Base-by-base conservation (phyloP, 2,329 filamentous ascomycete genomes). In the Fonsecaea pugnacius region DNA sequence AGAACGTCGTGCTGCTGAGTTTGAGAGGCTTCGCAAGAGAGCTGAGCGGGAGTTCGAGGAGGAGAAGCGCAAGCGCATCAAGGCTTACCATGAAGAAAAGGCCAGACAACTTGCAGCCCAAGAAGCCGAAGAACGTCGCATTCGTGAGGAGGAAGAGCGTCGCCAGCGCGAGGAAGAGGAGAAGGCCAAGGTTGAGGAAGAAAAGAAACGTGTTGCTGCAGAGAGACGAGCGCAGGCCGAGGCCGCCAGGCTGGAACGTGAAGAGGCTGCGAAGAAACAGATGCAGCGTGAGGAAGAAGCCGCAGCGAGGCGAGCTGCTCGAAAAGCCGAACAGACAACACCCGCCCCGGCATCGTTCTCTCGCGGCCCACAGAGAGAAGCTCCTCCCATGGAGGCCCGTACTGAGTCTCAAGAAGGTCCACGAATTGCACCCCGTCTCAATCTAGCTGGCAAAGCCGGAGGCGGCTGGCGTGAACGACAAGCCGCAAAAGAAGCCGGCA, bases 21-120 rank as follows among this genome's bases (percentile, higher is more conserved):
- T 98, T 72, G 95, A 98, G 84, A 94, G 91, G 82, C 91, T 93
- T 69, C 91, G 91, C 75, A 92, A 90, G 77, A 89, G 91, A 73
- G 95, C 95, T 35, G 92, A 98, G 83, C 88, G 90, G 69, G 95
- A 99, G 76, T 86, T 98, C 64, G 91, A 98, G 82, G 90, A 90
- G 78, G 92, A 96, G 82, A 96, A 97, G 79, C 86, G 89, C 43
- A 85, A 88, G 70, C 91, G 95, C 73, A 89, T 92, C 80, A 94
- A 92, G 84, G 92, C 97, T 77, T 87, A 91, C 74, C 89, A 91
- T 72, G 94, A 97, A 75, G 87, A 88, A 71, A 89, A 89, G 77
- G 85, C 91, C 62, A 88, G 90, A 62, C 92, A 97, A 85, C 92
- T 88, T 81, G 85, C 87, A 63, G 92, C 96, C 79, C 86, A 84